Conservation (phyloP, 1,284 basidiomycete species). For the Paramarasmius palmivorus region DNA sequence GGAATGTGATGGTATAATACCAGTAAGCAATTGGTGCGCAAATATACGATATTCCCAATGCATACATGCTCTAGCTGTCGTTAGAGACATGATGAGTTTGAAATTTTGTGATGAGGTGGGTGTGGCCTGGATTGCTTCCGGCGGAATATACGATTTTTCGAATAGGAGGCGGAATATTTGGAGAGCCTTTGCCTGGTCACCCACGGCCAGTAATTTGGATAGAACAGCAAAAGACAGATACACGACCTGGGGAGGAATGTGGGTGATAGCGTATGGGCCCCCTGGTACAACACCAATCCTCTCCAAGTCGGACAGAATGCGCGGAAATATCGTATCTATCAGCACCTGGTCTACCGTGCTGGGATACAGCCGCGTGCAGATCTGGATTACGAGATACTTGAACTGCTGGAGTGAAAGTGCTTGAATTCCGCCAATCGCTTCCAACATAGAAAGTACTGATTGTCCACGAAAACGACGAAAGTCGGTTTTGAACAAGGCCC, state of each 20-base stretch:
- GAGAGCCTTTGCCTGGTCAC: slow-evolving; percentile 29
- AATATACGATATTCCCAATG: slow-evolving; percentile 49
- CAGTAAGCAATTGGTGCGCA: slow-evolving; percentile 36
- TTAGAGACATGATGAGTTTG: slow-evolving; percentile 41
- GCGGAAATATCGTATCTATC: not conserved
- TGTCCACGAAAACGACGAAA: no score
- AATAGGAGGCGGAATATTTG: slow-evolving; percentile 10
- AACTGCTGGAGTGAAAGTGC: not conserved
- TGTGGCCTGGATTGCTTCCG: slow-evolving; percentile 39
- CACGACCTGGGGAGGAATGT: slow-evolving; percentile 31
- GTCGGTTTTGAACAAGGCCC: no score
- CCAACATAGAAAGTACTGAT: no score
- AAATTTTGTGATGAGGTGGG: slow-evolving; percentile 37
- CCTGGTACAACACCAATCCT: slow-evolving; percentile 20
- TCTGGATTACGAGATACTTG: not conserved
- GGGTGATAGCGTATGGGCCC: slow-evolving; percentile 25
- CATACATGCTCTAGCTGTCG: slow-evolving; percentile 47
- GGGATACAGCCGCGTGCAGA: not conserved
- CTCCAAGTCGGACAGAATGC: slow-evolving; percentile 1
- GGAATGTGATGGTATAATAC: slow-evolving; percentile 16
- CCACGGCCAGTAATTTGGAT: slow-evolving; percentile 32
- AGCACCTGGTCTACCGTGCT: not conserved
- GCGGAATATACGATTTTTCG: slow-evolving; percentile 28
- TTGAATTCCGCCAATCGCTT: not conserved
- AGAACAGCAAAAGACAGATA: slow-evolving; percentile 28